phyloP scores from a whole-genome alignment of 805 yeast species.

The Sungouiella thailandica region DNA sequence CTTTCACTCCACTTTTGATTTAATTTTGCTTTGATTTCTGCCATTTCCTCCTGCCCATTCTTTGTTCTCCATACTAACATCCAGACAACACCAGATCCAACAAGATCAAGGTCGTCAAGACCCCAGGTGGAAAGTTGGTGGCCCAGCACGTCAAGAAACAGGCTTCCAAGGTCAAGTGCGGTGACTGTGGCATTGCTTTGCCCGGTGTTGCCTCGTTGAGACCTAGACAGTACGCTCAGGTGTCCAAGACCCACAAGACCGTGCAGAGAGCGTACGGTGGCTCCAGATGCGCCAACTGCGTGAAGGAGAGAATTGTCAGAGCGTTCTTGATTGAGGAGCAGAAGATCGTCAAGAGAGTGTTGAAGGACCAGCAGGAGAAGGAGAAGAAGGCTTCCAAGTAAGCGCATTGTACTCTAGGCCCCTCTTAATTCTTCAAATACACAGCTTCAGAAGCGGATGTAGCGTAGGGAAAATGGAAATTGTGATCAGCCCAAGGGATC shows the following conservation, averaged over 20 bases:
- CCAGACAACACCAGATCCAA: conserved; percentile 98
- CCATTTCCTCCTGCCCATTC: neutral
- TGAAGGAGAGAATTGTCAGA: conserved; percentile 98
- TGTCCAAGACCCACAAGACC: conserved; percentile 95
- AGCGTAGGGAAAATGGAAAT: no score
- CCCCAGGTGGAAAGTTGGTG: conserved; percentile 99
- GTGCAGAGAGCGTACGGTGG: conserved; percentile 99
- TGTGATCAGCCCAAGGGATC: no score
- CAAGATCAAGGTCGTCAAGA: conserved; percentile 99
- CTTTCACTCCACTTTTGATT: no score
- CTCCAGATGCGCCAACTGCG: conserved; percentile 96
- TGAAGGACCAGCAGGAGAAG: conserved; percentile 92
- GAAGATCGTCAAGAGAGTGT: conserved; percentile 98
- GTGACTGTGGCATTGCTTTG: conserved; percentile 79
- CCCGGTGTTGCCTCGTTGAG: conserved; percentile 91
- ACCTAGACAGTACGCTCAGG: conserved; percentile 96
- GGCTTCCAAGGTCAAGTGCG: conserved; percentile 84
- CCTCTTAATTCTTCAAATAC: neutral
- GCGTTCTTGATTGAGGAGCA: conserved; percentile 99
- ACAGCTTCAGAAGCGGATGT: neutral
- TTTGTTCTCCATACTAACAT: conserved; percentile 24
- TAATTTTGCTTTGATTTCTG: no score
- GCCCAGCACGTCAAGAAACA: conserved; percentile 96
- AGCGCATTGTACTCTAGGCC: neutral
- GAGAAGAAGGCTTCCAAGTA: conserved; percentile 51